Base-by-base conservation (phyloP, 345 rosid genomes). In the Eucalyptus erythrocorys region DNA sequence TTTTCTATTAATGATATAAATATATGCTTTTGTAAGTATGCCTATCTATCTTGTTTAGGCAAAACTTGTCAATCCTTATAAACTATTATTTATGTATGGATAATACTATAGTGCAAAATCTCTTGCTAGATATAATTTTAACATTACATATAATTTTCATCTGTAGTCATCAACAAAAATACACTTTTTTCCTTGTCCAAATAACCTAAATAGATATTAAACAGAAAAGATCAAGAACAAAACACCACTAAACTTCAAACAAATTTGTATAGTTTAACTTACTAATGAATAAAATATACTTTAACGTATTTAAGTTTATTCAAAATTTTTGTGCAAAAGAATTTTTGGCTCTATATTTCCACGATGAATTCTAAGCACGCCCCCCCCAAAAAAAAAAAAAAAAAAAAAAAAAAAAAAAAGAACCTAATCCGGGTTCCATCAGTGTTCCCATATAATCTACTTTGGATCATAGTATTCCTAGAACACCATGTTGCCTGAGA, bases 271-370 rank as follows among this genome's bases (percentile, higher is more conserved):
- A 32, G 16, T 32, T 68, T 32, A 32, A 32, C 42, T 16, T 68
- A 68, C 6, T 32, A 32, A 68, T 68, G 34, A 66, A 66, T 17
- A 15, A n/a, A n/a, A n/a, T n/a, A 68, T 32, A 17, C 43, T 34
- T 16, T 68, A 68, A 1, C 5, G 80, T 49, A 1, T 34, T 17
- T 16, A 66, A 32, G 0, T 4, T 32, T 17, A 68, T 34, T 34
- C 13, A 64, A n/a, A n/a, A 64, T n/a, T 68, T 68, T 32, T 0
- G 24, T 8, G 5, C 13, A 68, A 32, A 66, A 32, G 0, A 0
- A 64, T 64, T 32, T 64, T 32, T 68, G 9, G 7, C 76, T 14
- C 21, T 0, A n/a, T 34, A 34, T 0, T 68, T 34, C 24, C 0
- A 0, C 43, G 0, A 68, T 8, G 24, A 66, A 0, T 66, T 66